Evolutionary conservation across 306 rosid species (phyloP), one percentile per base, ranked within the genome.

Genomic region (Vigna angularis): DNA sequence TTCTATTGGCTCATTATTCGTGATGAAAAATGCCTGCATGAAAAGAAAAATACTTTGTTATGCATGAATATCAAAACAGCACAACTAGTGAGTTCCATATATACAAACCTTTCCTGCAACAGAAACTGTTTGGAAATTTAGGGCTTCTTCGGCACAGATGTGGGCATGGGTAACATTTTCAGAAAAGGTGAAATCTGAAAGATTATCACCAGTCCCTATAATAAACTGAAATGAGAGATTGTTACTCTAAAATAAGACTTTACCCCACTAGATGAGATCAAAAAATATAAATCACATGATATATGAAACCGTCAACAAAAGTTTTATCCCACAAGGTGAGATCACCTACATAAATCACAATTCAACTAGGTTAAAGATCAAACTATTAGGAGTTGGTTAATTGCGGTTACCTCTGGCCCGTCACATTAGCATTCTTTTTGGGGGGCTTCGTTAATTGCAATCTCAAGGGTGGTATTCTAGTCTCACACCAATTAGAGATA

Each of bases 81-180:
- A 36, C 67, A 63, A 51, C 66, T 49, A 77, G 85, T 4, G 51
- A 24, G 61, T 34, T 80, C 49, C 44, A 62, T 66, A 64, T 74
- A 66, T 55, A 45, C 79, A 91, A 73, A 91, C 98, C 98, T 91
- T 93, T 77, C 98, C 98, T 42, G 93, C 97, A 20, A 86, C 96
- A 68, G 90, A 79, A 76, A 76, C 90, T 15, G 62, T 84, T 88
- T 78, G 92, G 61, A 87, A 86, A 81, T 83, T 86, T 78, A 93
- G 83, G 72, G 97, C 93, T 78, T 90, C 83, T 86, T 91, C 96
- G 34, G 94, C 98, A 85, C 98, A 90, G 64, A 93, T 79, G 81
- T 87, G 92, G 71, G 98, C 98, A 90, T 90, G 93, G 58, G 87
- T 48, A 57, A 91, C 93, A 87, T 93, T 93, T 90, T 93, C 97